Base-by-base conservation (phyloP, 2,329 filamentous ascomycete genomes). In the Scedosporium aurantiacum region DNA sequence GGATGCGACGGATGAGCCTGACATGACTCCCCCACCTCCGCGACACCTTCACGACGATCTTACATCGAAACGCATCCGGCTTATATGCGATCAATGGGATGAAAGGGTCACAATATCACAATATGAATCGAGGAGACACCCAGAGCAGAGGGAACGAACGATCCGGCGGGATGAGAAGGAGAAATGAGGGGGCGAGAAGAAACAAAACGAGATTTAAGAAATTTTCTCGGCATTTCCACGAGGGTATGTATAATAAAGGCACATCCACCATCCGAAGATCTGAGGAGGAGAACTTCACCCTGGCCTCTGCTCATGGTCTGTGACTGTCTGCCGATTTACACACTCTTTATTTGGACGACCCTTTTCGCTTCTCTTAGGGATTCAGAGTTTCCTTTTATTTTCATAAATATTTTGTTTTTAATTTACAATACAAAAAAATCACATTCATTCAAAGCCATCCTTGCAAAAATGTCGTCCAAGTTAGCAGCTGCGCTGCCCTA, bases 401-500 rank as follows among this genome's bases (percentile, higher is more conserved):
- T 52, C 23, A 8, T 2, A 21, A 21, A 40, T 37, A 32, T 57
- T 57, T 27, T 40, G 3, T 37, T 40, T 28, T 57, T 57, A n/a
- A 21, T 37, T n/a, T 14, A 23, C 16, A 32, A 32, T 32, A 32
- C 28, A 32, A 32, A 27, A 27, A n/a, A n/a, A n/a, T n/a, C 21
- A n/a, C 47, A 54, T 54, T 18, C 27, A 28, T 27, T 37, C 10
- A 14, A n/a, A n/a, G n/a, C n/a, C n/a, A n/a, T n/a, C n/a, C 6
- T 28, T 58, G 8, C 37, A 18, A 59, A 21, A 41, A 59, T 59
- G 57, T 50, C 57, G 23, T 55, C 28, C 16, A 55, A 28, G 23
- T 2, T 55, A 21, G 59, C 47, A 60, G 59, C 59, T 28, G 59
- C 28, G 59, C 59, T 60, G 47, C 59, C 59, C 7, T 43, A 43